Evolutionary conservation across 2,329 filamentous ascomycete species (phyloP).

Genomic region (Ciborinia camelliae): DNA sequence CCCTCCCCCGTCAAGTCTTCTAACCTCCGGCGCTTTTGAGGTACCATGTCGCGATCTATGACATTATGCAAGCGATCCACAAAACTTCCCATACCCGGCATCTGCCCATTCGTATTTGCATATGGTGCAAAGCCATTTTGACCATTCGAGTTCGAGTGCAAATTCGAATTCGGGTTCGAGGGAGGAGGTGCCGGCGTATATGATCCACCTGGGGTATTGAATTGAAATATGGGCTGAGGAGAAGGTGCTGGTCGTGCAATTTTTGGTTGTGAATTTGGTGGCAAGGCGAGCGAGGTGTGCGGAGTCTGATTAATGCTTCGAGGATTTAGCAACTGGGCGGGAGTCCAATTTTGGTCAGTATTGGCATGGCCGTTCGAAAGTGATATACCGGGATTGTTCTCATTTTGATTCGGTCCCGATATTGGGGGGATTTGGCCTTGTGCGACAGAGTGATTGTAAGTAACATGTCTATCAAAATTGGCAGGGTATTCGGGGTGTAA

Average conservation of each 20-base stretch:
- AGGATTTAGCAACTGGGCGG: constrained; percentile 44
- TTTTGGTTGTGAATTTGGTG: constrained; percentile 15
- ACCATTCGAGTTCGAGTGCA: constrained; percentile 1
- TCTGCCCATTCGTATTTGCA: constrained; percentile 25
- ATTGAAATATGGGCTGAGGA: constrained; percentile 32
- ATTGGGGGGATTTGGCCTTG: constrained; percentile 34
- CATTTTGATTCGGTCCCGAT: constrained; percentile 19
- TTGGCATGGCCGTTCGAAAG: constrained; percentile 11
- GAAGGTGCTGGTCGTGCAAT: constrained; percentile 19
- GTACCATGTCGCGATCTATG: constrained; percentile 59
- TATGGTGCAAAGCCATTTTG: constrained; percentile 26
- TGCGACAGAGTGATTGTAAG: constrained; percentile 17
- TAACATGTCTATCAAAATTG: constrained; percentile 11
- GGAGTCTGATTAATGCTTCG: constrained; percentile 30
- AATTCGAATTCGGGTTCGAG: neutral
- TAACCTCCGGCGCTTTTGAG: constrained; percentile 64
- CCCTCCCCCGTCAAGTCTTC: constrained; percentile 43
- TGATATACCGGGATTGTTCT: constrained; percentile 3
- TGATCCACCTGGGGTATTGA: constrained; percentile 34
- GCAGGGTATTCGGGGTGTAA: constrained; percentile 21
- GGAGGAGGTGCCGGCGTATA: constrained; percentile 18
- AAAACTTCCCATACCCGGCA: constrained; percentile 53
- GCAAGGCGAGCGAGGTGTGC: neutral
- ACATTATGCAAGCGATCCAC: constrained; percentile 76
- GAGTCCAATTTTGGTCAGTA: constrained; percentile 40